These are phyloP conservation scores for Aphanomyces astaci DNA, from an alignment of 352 stramenopile species.

Conservation along the genomic window DNA sequence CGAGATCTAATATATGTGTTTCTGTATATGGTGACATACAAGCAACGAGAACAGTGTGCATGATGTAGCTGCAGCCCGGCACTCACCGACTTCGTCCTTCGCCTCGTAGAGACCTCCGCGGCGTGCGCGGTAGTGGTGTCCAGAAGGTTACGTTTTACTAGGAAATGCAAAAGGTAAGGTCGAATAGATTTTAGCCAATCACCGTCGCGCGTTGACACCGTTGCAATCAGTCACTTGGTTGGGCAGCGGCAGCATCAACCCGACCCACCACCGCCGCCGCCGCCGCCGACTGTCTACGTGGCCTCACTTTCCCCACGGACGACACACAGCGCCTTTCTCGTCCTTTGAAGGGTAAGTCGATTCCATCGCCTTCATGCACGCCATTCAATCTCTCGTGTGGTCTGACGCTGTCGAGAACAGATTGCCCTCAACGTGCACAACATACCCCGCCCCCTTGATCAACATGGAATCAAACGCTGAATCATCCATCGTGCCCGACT, in stretches of 20 bases:
- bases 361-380: too few relatives aligned
- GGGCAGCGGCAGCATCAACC: not conserved
- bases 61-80: not conserved
- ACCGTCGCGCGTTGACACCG: not conserved
- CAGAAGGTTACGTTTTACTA: too few relatives aligned
- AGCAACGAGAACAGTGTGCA: not conserved
- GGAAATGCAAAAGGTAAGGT: not conserved
- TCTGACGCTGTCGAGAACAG: too few relatives aligned
- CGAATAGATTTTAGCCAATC: conserved; percentile 13
- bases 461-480: not conserved
- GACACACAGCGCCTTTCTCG: not conserved
- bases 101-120: too few relatives aligned
- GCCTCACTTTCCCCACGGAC: not conserved
- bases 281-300: not conserved
- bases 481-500: not conserved
- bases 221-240: conserved; percentile 16
- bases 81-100: too few relatives aligned
- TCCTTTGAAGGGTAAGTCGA: not conserved
- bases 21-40: not conserved
- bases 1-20: not conserved
- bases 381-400: too few relatives aligned
- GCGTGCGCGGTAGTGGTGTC: too few relatives aligned
- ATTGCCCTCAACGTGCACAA: too few relatives aligned
- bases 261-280: too few relatives aligned
- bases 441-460: not conserved